Conservation (phyloP, 768 basidiomycete genomes). For the Leucocoprinus leucothites region DNA sequence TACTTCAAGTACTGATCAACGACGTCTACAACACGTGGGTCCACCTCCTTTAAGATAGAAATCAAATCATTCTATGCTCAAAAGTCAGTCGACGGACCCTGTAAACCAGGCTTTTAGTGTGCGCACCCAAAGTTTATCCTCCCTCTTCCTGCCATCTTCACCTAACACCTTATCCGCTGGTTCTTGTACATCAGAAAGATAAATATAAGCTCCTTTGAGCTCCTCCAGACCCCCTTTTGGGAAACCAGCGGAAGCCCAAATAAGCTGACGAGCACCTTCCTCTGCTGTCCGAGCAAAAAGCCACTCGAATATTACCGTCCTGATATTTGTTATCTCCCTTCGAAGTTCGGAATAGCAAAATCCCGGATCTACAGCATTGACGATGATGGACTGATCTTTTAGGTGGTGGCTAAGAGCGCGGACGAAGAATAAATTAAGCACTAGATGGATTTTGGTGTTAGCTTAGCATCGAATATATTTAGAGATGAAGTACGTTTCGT, state of each 20-base stretch:
- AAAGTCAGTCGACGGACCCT: neutral
- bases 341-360: slow-evolving; percentile 37
- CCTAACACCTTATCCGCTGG: slow-evolving; percentile 26
- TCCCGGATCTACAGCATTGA: slow-evolving; percentile 39
- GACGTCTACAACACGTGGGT: slow-evolving; percentile 1
- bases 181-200: slow-evolving; percentile 21
- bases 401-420: slow-evolving; percentile 34
- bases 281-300: slow-evolving; percentile 36
- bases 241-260: slow-evolving; percentile 29
- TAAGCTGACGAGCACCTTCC: slow-evolving; percentile 31
- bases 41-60: neutral
- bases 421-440: slow-evolving; percentile 38
- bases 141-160: slow-evolving; percentile 22
- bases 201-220: slow-evolving; percentile 28
- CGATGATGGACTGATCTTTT: slow-evolving; percentile 25
- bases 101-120: neutral
- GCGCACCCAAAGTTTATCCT: slow-evolving; percentile 30
- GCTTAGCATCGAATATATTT: neutral
- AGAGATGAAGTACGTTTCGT: slow-evolving; percentile 28
- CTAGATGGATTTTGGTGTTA: slow-evolving; percentile 20
- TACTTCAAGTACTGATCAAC: neutral
- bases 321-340: neutral
- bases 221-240: slow-evolving; percentile 1
- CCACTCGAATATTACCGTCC: neutral
- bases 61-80: slow-evolving; percentile 2